Evolutionary conservation across 75 land plant species (phyloP), one percentile per base, ranked within the genome.

Genomic region (Sequoia sempervirens): DNA sequence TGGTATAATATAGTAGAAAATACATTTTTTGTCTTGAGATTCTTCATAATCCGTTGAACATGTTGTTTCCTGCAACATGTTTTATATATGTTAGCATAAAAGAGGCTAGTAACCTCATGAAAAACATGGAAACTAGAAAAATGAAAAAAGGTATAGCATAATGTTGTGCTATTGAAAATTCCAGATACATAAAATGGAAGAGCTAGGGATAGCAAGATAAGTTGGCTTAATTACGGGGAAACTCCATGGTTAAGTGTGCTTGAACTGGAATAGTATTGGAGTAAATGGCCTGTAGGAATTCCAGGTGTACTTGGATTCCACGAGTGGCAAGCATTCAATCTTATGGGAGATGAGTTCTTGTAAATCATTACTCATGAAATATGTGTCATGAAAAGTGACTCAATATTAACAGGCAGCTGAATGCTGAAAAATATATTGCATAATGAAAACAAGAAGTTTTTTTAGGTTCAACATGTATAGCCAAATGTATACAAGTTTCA

Each of bases 1-100:
- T 88, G 88, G 82, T 94, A 92, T 81, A 95, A 82, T 83, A 95
- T 74, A 12, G 97, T 94, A 13, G 91, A 87, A 81, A 95, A 94
- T 38, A 87, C 87, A 70, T 94, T 85, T 47, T 89, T 90, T 75
- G 89, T 86, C 83, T 89, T 95, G 79, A 95, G 86, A 56, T 87
- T 74, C 80, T 89, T 87, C 41, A 86, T 87, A 74, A 92, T 89
- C 81, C 82, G 87, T 80, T 94, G 88, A 82, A 91, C 89, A 83
- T 94, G 88, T 80, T 91, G 93, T 75, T 95, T 90, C 84, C 97
- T 94, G 76, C 41, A 75, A 34, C 15, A 5, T 40, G 37, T 58
- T 58, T 58, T 0, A 17, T 58, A 38, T 38, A 2, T 13, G 23
- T 40, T 75, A 75, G 46, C 41, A 20, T 43, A 40, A 36, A 75